Conservation (phyloP, 331 rosid genomes). For the Spiraea crenata region DNA sequence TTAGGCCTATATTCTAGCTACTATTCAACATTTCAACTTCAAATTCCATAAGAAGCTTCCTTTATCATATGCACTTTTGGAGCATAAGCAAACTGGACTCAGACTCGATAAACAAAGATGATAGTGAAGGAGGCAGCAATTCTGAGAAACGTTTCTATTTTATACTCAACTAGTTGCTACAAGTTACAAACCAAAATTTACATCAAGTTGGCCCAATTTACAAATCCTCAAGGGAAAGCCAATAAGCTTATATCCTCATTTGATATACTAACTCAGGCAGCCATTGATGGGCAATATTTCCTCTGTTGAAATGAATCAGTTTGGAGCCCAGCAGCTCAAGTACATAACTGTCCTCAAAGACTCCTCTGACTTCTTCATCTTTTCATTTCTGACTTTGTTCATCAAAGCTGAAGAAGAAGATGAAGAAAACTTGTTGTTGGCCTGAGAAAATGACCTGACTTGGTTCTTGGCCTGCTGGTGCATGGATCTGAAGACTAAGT, state of each 20-base stretch:
- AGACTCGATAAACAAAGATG: not conserved
- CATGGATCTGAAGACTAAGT: not conserved
- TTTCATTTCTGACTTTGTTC: slow-evolving; percentile 5
- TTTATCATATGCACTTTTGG: not conserved
- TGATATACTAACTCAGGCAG: too few species aligned
- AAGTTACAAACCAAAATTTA: not conserved
- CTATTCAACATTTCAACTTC: not conserved
- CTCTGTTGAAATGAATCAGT: not conserved
- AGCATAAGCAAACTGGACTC: not conserved
- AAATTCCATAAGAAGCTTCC: not conserved
- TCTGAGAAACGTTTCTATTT: not conserved
- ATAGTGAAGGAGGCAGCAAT: not conserved
- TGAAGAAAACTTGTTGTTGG: slow-evolving; percentile 22
- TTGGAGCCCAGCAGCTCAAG: slow-evolving; percentile 28
- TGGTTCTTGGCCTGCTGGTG: slow-evolving; percentile 17
- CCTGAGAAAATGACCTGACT: slow-evolving; percentile 13
- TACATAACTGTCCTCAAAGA: slow-evolving; percentile 34
- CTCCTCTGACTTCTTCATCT: slow-evolving; percentile 25
- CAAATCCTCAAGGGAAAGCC: not conserved
- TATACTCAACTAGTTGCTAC: not conserved
- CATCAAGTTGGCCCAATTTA: not conserved
- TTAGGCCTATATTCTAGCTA: too few species aligned
- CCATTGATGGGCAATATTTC: too few species aligned
- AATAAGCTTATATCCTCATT: not conserved
- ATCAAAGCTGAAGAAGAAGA: not conserved